These are phyloP conservation scores for Calonectria pseudoturangicola DNA, from an alignment of 2,329 filamentous ascomycete species.

Conservation along the genomic window DNA sequence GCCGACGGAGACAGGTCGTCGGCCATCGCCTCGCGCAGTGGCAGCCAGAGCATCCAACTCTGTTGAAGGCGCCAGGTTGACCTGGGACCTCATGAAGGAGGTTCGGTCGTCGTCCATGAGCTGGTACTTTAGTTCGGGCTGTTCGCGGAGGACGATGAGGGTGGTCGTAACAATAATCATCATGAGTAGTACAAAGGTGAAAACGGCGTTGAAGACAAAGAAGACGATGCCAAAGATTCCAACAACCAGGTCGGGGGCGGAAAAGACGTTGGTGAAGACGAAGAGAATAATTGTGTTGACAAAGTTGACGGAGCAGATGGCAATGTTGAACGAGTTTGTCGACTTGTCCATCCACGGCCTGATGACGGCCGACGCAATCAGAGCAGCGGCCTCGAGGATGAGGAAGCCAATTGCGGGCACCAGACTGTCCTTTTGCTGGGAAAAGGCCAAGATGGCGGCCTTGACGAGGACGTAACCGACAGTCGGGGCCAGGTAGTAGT, in stretches of 20 bases:
- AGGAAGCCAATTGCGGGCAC: constrained; percentile 90
- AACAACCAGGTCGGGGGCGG: constrained; percentile 86
- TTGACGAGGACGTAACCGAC: constrained; percentile 88
- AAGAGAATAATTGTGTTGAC: constrained; percentile 91
- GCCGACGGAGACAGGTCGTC: constrained; percentile 1
- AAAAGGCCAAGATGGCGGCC: constrained; percentile 89
- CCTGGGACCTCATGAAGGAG: constrained; percentile 97
- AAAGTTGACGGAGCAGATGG: constrained; percentile 92
- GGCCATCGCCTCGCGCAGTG: constrained; percentile 86
- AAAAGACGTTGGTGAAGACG: constrained; percentile 90
- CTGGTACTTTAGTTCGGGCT: constrained; percentile 21
- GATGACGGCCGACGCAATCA: constrained; percentile 86
- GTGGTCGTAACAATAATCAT: constrained; percentile 78
- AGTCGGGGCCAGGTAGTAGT: constrained; percentile 92
- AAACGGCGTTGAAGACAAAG: constrained; percentile 90
- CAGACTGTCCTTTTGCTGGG: constrained; percentile 77
- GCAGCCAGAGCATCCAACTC: constrained; percentile 93
- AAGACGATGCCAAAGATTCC: constrained; percentile 92
- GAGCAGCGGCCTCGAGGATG: constrained; percentile 85
- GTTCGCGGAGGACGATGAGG: constrained; percentile 79
- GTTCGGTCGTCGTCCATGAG: constrained; percentile 95
- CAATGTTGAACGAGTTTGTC: constrained; percentile 96
- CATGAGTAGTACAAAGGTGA: constrained; percentile 87
- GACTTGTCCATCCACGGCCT: constrained; percentile 99
- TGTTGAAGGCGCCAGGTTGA: constrained; percentile 83